Evolutionary conservation across 345 rosid species (phyloP).

Genomic region (Hibiscus trionum): DNA sequence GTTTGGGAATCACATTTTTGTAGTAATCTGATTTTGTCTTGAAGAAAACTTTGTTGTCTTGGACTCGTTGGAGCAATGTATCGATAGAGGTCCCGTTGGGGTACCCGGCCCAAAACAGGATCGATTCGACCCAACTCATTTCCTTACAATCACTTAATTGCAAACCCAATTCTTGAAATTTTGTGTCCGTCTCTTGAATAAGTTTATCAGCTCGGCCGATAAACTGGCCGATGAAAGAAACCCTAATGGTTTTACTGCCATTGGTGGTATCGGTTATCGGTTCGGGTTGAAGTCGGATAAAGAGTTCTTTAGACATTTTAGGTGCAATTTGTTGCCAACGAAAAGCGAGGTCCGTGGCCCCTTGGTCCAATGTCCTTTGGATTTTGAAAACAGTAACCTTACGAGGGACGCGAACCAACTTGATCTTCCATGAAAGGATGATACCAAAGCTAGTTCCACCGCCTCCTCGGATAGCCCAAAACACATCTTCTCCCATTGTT

Average conservation of each 20-base stretch:
- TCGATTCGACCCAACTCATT: conserved; percentile 38
- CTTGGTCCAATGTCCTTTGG: conserved; percentile 32
- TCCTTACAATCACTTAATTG: conserved; percentile 35
- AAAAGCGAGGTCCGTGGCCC: conserved; percentile 38
- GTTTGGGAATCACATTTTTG: conserved; percentile 7
- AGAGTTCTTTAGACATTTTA: neutral
- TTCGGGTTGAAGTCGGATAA: conserved; percentile 15
- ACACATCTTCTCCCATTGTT: conserved; percentile 67
- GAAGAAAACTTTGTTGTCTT: neutral
- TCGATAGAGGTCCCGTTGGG: conserved; percentile 2
- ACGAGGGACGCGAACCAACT: conserved; percentile 47
- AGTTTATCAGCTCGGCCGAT: conserved; percentile 34
- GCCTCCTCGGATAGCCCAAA: conserved; percentile 72
- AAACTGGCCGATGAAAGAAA: conserved; percentile 34
- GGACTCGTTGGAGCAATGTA: neutral
- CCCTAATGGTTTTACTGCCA: conserved; percentile 30
- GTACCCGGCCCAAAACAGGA: conserved; percentile 19
- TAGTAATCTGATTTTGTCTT: conserved; percentile 28
- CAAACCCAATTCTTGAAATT: conserved; percentile 42
- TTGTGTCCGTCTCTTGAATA: conserved; percentile 24
- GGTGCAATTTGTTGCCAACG: neutral
- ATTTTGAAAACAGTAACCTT: conserved; percentile 45
- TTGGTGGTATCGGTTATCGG: conserved; percentile 13
- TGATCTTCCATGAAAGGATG: conserved; percentile 40
- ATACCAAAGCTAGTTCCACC: conserved; percentile 74